Conservation (phyloP, 345 rosid genomes). For the Corchorus capsularis region DNA sequence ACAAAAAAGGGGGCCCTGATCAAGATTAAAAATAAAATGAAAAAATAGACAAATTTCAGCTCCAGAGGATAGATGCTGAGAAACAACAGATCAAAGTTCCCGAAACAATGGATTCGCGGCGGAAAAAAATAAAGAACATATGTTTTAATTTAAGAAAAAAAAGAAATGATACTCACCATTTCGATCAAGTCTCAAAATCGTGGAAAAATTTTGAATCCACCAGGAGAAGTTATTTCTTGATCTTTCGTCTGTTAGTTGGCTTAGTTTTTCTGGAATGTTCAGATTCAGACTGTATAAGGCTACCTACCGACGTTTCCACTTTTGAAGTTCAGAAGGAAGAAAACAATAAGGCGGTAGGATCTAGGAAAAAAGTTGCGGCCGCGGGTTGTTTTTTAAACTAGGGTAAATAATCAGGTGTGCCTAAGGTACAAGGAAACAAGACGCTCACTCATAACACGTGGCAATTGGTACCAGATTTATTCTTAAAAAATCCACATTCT, state of each 20-base stretch:
- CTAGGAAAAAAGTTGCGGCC: not conserved
- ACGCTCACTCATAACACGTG: not conserved
- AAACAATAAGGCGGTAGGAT: not conserved
- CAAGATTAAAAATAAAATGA: not conserved
- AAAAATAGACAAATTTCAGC: not conserved
- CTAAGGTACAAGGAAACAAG: not conserved
- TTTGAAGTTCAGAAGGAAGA: not conserved
- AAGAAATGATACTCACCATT: slow-evolving; percentile 10
- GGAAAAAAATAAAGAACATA: not conserved
- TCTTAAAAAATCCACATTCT: not conserved
- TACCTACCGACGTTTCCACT: not conserved
- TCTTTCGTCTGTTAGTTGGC: not conserved
- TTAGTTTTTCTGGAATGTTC: not conserved
- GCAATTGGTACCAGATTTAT: not conserved
- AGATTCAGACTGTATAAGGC: not conserved
- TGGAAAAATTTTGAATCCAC: not conserved
- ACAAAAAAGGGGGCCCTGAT: not conserved
- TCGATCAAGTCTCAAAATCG: not conserved
- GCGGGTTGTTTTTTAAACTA: not conserved
- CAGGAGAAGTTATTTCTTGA: not conserved
- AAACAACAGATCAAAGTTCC: slow-evolving; percentile 1
- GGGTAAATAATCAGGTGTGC: slow-evolving; percentile 13
- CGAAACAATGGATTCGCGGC: not conserved
- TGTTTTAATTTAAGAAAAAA: not conserved
- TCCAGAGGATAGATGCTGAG: not conserved